Evolutionary conservation across 306 rosid species (phyloP).

Genomic region (Cyamopsis tetragonoloba): DNA sequence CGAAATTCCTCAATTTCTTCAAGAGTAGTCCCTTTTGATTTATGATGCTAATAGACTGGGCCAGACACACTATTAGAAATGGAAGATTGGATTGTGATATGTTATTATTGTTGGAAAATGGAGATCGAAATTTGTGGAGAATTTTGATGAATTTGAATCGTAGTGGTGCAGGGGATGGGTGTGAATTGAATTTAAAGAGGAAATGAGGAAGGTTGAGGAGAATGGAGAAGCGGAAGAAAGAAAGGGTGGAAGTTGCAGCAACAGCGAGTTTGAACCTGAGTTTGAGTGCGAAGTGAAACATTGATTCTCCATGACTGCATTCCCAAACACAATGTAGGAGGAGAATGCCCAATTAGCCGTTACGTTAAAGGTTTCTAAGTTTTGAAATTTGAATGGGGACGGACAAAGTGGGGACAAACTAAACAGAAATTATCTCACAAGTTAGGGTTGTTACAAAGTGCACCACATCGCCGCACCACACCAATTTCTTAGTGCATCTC

Average conservation of each 20-base stretch:
- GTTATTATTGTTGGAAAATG: background rate
- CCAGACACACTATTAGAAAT: conserved; percentile 14
- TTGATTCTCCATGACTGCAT: conserved; percentile 54
- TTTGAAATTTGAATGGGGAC: too few species aligned
- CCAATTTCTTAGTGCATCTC: too few species aligned
- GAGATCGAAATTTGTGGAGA: conserved; percentile 26
- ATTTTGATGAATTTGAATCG: conserved; percentile 28
- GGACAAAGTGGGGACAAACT: too few species aligned
- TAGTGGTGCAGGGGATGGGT: conserved; percentile 28
- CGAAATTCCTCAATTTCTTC: conserved; percentile 29
- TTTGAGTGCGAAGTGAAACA: conserved; percentile 38
- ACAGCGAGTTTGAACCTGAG: conserved; percentile 46
- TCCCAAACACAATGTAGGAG: background rate
- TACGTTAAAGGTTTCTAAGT: background rate
- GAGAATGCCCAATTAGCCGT: conserved; percentile 27
- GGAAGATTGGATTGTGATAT: background rate
- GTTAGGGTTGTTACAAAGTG: too few species aligned
- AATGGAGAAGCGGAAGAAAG: conserved; percentile 37
- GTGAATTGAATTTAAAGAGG: conserved; percentile 32
- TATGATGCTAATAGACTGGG: background rate
- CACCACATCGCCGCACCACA: too few species aligned
- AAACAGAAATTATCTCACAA: too few species aligned
- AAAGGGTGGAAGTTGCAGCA: conserved; percentile 26
- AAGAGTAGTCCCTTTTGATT: conserved; percentile 18
- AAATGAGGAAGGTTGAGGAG: conserved; percentile 43